Conservation (phyloP, 345 rosid species). For the Ailanthus altissimus region DNA sequence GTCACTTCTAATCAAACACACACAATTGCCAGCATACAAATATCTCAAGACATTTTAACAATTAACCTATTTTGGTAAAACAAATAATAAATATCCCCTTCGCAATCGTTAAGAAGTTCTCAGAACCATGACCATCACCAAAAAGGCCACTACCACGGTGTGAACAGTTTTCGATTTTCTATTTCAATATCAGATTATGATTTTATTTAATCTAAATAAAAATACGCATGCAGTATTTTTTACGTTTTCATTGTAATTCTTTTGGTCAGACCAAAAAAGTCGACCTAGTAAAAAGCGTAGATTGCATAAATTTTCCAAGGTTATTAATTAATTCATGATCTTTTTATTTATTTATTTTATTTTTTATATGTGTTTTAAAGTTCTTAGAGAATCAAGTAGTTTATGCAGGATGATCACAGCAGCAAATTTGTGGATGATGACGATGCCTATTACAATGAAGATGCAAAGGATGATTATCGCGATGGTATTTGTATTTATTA, state of each 20-base stretch:
- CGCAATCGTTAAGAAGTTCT: neutral
- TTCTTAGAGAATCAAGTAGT: neutral
- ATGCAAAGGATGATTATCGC: constrained; percentile 61
- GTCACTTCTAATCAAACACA: no score
- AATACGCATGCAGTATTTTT: neutral
- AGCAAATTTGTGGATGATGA: constrained; percentile 48
- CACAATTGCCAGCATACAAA: no score
- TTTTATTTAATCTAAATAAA: neutral
- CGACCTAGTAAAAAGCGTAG: constrained; percentile 69
- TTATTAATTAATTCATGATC: constrained; percentile 13
- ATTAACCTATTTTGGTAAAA: no score
- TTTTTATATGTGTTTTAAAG: neutral
- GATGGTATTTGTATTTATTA: constrained; percentile 49
- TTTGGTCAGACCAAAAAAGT: constrained; percentile 60
- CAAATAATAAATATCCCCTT: no score
- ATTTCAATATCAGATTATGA: neutral
- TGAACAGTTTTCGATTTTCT: neutral
- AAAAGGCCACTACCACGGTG: constrained; percentile 6
- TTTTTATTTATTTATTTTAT: neutral
- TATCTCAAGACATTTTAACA: no score
- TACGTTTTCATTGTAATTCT: neutral
- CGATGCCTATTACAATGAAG: constrained; percentile 50
- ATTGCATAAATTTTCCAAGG: constrained; percentile 62
- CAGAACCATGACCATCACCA: neutral
- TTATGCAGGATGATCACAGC: constrained; percentile 64